Base-by-base conservation (phyloP, 1,284 basidiomycete species). In the Heterobasidion occidentale region DNA sequence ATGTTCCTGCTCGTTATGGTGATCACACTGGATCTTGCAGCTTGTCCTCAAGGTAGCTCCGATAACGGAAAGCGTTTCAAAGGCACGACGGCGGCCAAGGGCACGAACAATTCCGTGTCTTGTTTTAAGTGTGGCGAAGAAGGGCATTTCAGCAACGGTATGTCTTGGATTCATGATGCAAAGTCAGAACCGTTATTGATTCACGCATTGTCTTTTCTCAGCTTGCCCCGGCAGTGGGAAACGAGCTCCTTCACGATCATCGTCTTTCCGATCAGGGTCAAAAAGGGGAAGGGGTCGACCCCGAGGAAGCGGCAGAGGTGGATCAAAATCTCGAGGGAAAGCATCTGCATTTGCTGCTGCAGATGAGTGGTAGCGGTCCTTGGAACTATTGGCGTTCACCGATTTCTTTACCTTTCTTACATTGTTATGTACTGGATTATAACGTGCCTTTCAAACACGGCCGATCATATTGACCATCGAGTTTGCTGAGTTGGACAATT, bases 81-180 rank as follows among this genome's bases (percentile, higher is more conserved):
- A 45, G 45, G 20, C 17, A 34, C 9, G 57, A 61, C 58, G 56
- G 51, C 53, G 51, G 34, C 42, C 55, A 54, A 56, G 58, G 51
- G 51, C 56, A 36, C 20, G 38, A 45, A 19, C 45, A n/a, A 19
- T 57, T 33, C 54, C 53, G 61, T 52, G 57, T 63, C 12, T 27
- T 76, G 74, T 60, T 73, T 65, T 61, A 72, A 70, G 59, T 72
- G 71, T 45, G 70, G 68, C 27, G 58, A 66, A 51, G 58, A 55
- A 35, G 71, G 71, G n/a, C 68, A 71, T 51, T 70, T 60, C 57
- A 63, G 63, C 52, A 67, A 36, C 17, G 46, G 44, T n/a, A 34
- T 27, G 46, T 34, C 9, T 20, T 33, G 9, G n/a, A 42, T 11
- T 42, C 38, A 42, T 42, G 11, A 42, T 42, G 38, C 38, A 5